Evolutionary conservation across 1,284 basidiomycete genomes (phyloP).

Genomic region (Apiotrichum mycotoxinovorans): DNA sequence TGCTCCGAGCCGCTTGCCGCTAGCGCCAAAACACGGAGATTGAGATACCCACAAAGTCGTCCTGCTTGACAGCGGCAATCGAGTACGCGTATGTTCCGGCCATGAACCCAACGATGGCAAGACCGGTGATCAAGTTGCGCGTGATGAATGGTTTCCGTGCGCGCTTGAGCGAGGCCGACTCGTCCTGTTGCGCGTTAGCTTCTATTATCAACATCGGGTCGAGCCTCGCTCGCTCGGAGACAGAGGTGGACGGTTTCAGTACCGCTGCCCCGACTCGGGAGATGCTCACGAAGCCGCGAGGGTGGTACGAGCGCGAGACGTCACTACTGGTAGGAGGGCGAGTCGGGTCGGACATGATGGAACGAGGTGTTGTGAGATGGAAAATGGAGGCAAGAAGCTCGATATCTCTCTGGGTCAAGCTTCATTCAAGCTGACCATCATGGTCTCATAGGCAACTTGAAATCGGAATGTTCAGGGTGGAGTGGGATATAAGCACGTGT

Average conservation of each 20-base stretch:
- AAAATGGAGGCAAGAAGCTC: background rate
- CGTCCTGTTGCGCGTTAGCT: slow-evolving; percentile 55
- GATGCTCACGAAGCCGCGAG: slow-evolving; percentile 20
- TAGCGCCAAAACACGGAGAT: no score
- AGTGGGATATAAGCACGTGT: no score
- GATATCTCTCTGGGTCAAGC: no score
- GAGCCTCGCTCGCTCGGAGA: no score
- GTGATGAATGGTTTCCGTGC: slow-evolving; percentile 78
- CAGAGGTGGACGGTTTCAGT: no score
- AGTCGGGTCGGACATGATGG: slow-evolving; percentile 2
- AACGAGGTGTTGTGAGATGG: background rate
- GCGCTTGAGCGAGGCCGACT: slow-evolving; percentile 80
- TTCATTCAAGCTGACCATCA: no score
- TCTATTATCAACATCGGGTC: background rate
- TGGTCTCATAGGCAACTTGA: no score
- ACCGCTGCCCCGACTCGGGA: no score
- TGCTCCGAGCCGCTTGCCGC: no score
- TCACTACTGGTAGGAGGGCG: background rate
- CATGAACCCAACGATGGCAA: slow-evolving; percentile 68
- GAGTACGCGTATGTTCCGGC: slow-evolving; percentile 88
- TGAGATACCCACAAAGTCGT: slow-evolving; percentile 66
- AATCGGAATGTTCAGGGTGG: background rate
- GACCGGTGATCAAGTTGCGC: slow-evolving; percentile 75
- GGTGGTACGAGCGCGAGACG: slow-evolving; percentile 28
- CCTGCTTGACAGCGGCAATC: slow-evolving; percentile 87